phyloP scores from a whole-genome alignment of 78 protist species.

The Emiliania huxleyi region DNA sequence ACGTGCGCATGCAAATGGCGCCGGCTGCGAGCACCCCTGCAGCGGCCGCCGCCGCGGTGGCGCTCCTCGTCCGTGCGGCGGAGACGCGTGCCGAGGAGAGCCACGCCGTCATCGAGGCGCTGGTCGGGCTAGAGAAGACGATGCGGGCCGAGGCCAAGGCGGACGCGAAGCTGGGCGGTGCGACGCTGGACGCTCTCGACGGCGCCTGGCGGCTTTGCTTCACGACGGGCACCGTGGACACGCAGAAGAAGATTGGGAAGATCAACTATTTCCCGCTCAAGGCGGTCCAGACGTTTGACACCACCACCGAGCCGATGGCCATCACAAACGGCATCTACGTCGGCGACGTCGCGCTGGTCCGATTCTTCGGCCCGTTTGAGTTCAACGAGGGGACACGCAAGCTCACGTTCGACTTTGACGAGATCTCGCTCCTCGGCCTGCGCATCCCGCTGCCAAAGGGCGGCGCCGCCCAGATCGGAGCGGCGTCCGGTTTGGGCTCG shows the following conservation, averaged over 20 bases:
- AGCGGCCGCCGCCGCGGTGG: neutral
- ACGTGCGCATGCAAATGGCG: too few species aligned
- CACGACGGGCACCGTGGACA: constrained; percentile 9
- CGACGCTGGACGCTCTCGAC: neutral
- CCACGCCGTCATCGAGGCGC: neutral
- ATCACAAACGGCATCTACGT: neutral
- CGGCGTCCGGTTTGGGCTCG: neutral
- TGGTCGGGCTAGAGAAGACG: neutral
- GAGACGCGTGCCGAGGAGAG: neutral
- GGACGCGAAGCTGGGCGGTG: neutral
- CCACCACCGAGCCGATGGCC: neutral
- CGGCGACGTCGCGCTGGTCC: neutral
- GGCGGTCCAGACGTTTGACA: constrained; percentile 1
- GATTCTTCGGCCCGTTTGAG: neutral
- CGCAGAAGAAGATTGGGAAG: neutral
- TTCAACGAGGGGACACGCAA: neutral
- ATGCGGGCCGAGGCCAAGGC: neutral
- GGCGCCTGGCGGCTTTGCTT: constrained; percentile 24
- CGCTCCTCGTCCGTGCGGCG: neutral
- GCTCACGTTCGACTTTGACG: neutral
- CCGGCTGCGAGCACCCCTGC: neutral
- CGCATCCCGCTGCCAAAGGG: neutral
- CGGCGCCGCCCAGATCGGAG: neutral
- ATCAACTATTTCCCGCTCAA: neutral
- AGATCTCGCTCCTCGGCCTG: neutral